Evolutionary conservation across 2,329 filamentous ascomycete genomes (phyloP).

Genomic region (Thermochaetoides dissita): DNA sequence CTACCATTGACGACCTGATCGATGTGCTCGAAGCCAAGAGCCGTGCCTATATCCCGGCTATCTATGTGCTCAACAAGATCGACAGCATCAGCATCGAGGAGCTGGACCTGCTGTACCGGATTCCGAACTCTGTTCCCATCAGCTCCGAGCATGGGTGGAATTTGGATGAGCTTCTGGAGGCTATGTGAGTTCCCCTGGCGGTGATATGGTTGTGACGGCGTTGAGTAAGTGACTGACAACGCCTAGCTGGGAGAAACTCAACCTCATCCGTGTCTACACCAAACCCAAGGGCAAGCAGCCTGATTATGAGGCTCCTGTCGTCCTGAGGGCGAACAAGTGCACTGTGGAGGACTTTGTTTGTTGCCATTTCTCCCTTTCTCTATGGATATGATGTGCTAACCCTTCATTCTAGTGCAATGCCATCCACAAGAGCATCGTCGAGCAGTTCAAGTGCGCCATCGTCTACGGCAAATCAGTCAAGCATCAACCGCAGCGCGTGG

Average conservation of each 20-base stretch:
- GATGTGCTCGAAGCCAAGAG: slow-evolving; percentile 90
- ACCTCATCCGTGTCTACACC: slow-evolving; percentile 83
- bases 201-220: too few relatives aligned
- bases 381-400: background rate
- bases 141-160: slow-evolving; percentile 98
- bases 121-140: slow-evolving; percentile 93
- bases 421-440: slow-evolving; percentile 90
- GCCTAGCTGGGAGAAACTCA: slow-evolving; percentile 76
- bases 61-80: slow-evolving; percentile 98
- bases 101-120: slow-evolving; percentile 86
- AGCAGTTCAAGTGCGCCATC: slow-evolving; percentile 88
- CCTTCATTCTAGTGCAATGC: slow-evolving; percentile 64
- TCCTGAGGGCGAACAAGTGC: slow-evolving; percentile 66
- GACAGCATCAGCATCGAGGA: slow-evolving; percentile 97
- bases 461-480: slow-evolving; percentile 98
- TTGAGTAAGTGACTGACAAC: background rate
- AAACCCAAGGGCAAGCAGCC: slow-evolving; percentile 94
- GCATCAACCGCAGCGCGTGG: slow-evolving; percentile 94
- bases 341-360: slow-evolving; percentile 96
- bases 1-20: slow-evolving; percentile 92
- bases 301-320: slow-evolving; percentile 83
- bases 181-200: slow-evolving; percentile 46
- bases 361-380: slow-evolving; percentile 12
- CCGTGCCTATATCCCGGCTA: slow-evolving; percentile 93
- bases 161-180: slow-evolving; percentile 87